These are phyloP conservation scores for Sarcodon aspratus DNA, from an alignment of 768 basidiomycete species.

Conservation along the genomic window DNA sequence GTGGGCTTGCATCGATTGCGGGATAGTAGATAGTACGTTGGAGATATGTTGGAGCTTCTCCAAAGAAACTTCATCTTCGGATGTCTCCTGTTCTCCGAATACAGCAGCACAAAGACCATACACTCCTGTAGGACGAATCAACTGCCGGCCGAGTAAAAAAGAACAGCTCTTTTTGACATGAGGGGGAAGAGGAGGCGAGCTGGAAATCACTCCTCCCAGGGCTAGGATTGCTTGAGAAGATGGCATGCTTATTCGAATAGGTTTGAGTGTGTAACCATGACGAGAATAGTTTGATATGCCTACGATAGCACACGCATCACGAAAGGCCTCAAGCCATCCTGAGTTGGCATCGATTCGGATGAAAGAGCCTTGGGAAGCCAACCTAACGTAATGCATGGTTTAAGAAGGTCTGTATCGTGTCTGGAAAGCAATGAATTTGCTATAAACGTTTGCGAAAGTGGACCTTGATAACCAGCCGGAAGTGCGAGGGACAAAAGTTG, in stretches of 20 bases:
- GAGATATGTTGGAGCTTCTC: slow-evolving; percentile 70
- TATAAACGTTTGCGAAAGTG: slow-evolving; percentile 46
- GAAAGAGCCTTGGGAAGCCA: slow-evolving; percentile 55
- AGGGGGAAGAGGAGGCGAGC: slow-evolving; percentile 24
- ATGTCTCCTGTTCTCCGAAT: slow-evolving; percentile 36
- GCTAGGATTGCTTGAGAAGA: slow-evolving; percentile 56
- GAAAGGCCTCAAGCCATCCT: slow-evolving; percentile 37
- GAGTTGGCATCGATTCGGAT: slow-evolving; percentile 23
- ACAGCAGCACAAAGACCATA: slow-evolving; percentile 57
- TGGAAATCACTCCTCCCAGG: slow-evolving; percentile 48
- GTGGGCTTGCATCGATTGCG: slow-evolving; percentile 39
- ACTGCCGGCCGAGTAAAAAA: slow-evolving; percentile 55
- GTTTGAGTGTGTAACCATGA: background rate
- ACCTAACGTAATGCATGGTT: slow-evolving; percentile 50
- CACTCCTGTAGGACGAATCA: slow-evolving; percentile 62
- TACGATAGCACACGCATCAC: slow-evolving; percentile 48
- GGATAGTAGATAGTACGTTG: slow-evolving; percentile 50
- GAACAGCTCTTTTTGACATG: slow-evolving; percentile 51
- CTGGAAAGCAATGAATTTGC: slow-evolving; percentile 44
- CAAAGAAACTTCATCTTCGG: slow-evolving; percentile 23
- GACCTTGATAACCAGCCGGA: slow-evolving; percentile 35
- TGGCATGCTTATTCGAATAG: slow-evolving; percentile 34
- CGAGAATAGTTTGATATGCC: background rate
- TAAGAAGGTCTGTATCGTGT: slow-evolving; percentile 48
- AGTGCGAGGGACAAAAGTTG: slow-evolving; percentile 42